Evolutionary conservation across 2,329 filamentous ascomycete species (phyloP).

Genomic region (Teratosphaeria viscida): DNA sequence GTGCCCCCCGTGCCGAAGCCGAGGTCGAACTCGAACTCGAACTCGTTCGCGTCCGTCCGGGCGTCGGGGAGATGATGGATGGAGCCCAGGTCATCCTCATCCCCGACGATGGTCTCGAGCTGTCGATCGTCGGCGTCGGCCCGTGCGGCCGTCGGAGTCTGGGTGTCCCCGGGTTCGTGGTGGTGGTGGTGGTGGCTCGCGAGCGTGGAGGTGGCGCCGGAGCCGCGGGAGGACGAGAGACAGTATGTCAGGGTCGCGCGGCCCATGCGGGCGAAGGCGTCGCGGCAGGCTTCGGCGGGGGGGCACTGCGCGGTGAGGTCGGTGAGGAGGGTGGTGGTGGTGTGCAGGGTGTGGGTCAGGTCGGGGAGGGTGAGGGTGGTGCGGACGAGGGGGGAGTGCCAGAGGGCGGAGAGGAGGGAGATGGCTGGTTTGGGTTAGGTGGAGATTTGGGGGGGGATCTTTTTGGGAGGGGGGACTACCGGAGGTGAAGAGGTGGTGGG

Average conservation of each 20-base stretch:
- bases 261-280: conserved; percentile 89
- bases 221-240: conserved; percentile 30
- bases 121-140: too few relatives aligned
- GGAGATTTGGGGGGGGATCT: not conserved
- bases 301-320: conserved; percentile 93
- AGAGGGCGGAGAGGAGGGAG: conserved; percentile 92
- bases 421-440: conserved; percentile 42
- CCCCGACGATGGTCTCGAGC: too few relatives aligned
- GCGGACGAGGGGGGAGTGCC: conserved; percentile 85
- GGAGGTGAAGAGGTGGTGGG: conserved; percentile 94
- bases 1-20: conserved; percentile 36
- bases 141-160: not conserved
- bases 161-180: conserved; percentile 1
- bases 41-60: conserved; percentile 18
- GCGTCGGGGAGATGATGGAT: conserved; percentile 39
- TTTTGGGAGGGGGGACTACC: conserved; percentile 40
- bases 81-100: conserved; percentile 47
- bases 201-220: conserved; percentile 34
- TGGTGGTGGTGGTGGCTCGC: conserved; percentile 20
- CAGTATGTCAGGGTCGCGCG: conserved; percentile 95
- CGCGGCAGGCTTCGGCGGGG: conserved; percentile 84
- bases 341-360: conserved; percentile 92
- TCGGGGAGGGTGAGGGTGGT: conserved; percentile 84
- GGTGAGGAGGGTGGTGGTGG: conserved; percentile 81
- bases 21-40: conserved; percentile 41